phyloP scores from a whole-genome alignment of 768 basidiomycete species.

The Lanmaoa pseudosensibilis region DNA sequence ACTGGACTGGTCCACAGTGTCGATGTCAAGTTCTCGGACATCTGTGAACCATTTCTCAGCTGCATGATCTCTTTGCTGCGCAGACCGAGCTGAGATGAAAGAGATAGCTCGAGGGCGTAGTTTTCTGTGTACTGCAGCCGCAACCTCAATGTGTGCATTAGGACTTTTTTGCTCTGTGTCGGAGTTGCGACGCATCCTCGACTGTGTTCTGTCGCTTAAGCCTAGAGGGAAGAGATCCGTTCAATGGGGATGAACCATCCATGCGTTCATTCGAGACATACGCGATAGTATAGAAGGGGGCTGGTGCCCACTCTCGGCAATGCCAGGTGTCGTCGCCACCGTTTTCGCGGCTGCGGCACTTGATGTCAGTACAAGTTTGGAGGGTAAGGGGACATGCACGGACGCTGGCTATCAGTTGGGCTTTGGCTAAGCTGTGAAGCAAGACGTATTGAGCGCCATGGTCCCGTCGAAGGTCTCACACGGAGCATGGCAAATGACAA shows the following conservation, averaged over 20 bases:
- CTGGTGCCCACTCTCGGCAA: background rate
- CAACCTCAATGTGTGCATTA: background rate
- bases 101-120: conserved; percentile 13
- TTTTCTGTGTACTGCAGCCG: background rate
- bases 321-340: background rate
- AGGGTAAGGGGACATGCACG: background rate
- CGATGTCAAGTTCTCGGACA: conserved; percentile 22
- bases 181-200: conserved; percentile 1
- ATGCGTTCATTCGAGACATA: conserved; percentile 13
- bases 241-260: background rate
- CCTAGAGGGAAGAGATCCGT: conserved; percentile 12
- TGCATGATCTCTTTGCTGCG: conserved; percentile 22
- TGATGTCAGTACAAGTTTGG: conserved; percentile 3
- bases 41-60: conserved; percentile 26
- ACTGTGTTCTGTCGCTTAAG: conserved; percentile 12
- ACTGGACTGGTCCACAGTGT: background rate
- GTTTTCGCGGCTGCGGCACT: conserved; percentile 1
- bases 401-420: background rate
- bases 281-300: conserved; percentile 20
- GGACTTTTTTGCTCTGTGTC: conserved; percentile 3
- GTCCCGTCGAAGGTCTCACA: conserved; percentile 2
- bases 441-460: conserved; percentile 10
- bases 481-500: conserved; percentile 18
- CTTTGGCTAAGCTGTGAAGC: conserved; percentile 8
- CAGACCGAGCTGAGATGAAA: conserved; percentile 24